Evolutionary conservation across 2,329 filamentous ascomycete species (phyloP), one percentile per base, ranked within the genome.

Genomic region (Talaromyces sp.): DNA sequence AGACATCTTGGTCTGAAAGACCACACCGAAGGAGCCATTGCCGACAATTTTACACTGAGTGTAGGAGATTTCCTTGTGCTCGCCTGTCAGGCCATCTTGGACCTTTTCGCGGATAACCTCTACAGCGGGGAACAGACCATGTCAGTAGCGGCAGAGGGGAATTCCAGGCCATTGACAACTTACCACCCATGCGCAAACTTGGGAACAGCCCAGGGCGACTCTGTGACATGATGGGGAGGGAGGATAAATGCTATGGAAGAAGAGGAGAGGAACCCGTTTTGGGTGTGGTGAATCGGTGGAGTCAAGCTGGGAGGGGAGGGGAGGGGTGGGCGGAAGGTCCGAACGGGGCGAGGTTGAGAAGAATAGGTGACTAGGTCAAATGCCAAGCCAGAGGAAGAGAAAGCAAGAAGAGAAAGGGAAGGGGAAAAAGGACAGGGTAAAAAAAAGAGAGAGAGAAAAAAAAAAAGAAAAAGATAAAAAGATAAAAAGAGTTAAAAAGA

Each of bases 31-130:
- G 32, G 93, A 97, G 64, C 94, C 94, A 79, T 99, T 99, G 74
- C 94, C 94, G 44, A 99, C 94, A 69, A 99, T 97, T 80, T 99
- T 99, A 82, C 93, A 97, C 74, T 97, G 94, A 51, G 94, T 97
- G 77, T 99, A 99, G 74, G 96, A 91, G 78, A 99, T 86, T 69
- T 99, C 94, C 75, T 90, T 88, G 68, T 91, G 96, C 75, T 99
- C 94, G 67, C 94, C 94, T 13, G 94, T 99, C 63, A 96, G 81
- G 72, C 94, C 94, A 82, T 99, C 94, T 76, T 99, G 94, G 64
- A 99, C 94, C 80, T 96, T 97, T 79, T 99, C 94, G 74, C 91
- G 91, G 73, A 99, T 91, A 62, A 97, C 89, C 83, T 99, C 94
- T 97, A 70, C 16, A 51, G 24, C 44, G 44, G 37, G 44, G 56